These are phyloP conservation scores for Macadamia tetraphylla DNA, from an alignment of 164 flowering plant genomes.

Conservation along the genomic window DNA sequence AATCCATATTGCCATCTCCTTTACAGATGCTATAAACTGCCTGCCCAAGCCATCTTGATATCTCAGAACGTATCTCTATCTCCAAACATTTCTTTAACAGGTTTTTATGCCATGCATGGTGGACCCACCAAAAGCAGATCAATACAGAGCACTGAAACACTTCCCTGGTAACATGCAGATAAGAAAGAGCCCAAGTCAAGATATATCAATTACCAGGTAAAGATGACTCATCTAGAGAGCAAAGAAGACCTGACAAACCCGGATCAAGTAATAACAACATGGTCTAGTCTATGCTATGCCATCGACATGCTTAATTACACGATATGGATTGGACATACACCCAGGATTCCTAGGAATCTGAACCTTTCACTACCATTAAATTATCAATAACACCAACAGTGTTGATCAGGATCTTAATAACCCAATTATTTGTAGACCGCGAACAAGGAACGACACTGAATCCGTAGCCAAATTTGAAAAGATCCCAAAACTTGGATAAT, in stretches of 20 bases:
- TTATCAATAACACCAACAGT: too few relatives aligned
- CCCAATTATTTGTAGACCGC: too few relatives aligned
- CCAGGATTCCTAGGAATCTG: too few relatives aligned
- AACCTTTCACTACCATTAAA: too few relatives aligned
- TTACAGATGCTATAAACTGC: conserved; percentile 46
- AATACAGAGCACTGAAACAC: conserved; percentile 82
- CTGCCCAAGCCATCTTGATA: conserved; percentile 57
- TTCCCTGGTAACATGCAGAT: conserved; percentile 47
- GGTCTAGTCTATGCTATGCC: too few relatives aligned
- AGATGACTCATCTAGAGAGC: not conserved
- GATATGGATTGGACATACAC: too few relatives aligned
- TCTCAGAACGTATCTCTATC: conserved; percentile 41
- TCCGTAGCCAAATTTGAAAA: too few relatives aligned
- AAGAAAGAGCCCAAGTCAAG: not conserved
- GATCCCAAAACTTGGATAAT: too few relatives aligned
- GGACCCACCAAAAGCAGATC: conserved; percentile 75
- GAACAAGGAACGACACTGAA: too few relatives aligned
- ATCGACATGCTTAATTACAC: too few relatives aligned
- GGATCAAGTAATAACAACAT: too few relatives aligned
- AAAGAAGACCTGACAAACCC: not conserved
- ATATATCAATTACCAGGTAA: not conserved
- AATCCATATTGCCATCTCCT: conserved; percentile 35
- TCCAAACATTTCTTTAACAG: conserved; percentile 58
- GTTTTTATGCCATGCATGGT: conserved; percentile 95
- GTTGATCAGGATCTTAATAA: too few relatives aligned